phyloP scores from a whole-genome alignment of 768 basidiomycete genomes.

The Termitomyces eurrhizus region DNA sequence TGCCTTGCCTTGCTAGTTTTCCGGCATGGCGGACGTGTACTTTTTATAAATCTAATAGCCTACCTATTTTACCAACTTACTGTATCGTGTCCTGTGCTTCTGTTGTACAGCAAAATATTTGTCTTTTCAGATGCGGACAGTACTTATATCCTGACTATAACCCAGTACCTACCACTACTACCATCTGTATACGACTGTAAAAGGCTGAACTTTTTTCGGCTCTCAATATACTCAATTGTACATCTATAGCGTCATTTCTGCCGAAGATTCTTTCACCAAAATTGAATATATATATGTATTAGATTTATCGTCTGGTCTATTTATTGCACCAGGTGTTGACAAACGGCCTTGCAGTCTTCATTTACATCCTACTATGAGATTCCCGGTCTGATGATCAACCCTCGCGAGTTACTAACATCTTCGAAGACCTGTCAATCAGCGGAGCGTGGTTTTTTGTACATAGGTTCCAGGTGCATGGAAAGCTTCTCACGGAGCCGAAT shows the following conservation, averaged over 20 bases:
- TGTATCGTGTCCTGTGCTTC: constrained; percentile 1
- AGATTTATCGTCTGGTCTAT: not conserved
- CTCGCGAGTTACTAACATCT: not conserved
- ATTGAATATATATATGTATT: too few relatives aligned
- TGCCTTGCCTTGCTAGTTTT: not conserved
- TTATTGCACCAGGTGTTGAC: not conserved
- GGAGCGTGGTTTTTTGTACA: not conserved
- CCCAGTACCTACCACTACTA: constrained; percentile 2
- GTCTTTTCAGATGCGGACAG: not conserved
- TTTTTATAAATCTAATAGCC: not conserved
- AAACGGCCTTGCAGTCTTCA: not conserved
- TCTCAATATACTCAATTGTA: not conserved
- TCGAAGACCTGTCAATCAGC: not conserved
- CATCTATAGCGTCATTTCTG: not conserved
- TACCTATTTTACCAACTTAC: not conserved
- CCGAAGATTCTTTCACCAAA: not conserved
- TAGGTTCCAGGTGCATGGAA: not conserved
- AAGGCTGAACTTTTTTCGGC: not conserved
- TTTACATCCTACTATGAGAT: not conserved
- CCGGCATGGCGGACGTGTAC: not conserved
- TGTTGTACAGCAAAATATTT: constrained; percentile 5
- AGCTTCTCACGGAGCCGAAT: constrained; percentile 3
- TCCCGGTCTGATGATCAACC: not conserved
- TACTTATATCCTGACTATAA: constrained; percentile 5
- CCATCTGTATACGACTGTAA: not conserved